phyloP scores from a whole-genome alignment of 2,329 filamentous ascomycete genomes.

The Penicillium sclerotigenum region DNA sequence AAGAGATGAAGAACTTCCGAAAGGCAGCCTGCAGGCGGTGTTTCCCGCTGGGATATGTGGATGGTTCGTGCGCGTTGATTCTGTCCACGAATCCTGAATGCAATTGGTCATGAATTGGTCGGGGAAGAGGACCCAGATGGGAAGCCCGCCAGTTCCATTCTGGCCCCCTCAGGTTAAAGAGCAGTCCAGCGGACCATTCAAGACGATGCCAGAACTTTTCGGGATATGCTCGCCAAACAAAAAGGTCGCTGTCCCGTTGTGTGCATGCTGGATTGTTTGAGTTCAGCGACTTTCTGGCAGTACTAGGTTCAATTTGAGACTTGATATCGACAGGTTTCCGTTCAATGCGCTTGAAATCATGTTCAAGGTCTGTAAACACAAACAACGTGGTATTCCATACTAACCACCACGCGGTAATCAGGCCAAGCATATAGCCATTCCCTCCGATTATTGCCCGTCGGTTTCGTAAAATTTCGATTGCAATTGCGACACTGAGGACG shows the following conservation, averaged over 20 bases:
- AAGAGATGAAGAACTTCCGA: slow-evolving; percentile 52
- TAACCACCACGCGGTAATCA: slow-evolving; percentile 54
- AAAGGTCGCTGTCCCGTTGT: slow-evolving; percentile 18
- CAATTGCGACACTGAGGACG: slow-evolving; percentile 42
- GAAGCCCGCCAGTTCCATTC: slow-evolving; percentile 59
- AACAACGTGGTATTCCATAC: slow-evolving; percentile 54
- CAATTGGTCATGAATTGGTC: slow-evolving; percentile 26
- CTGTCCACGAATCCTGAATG: slow-evolving; percentile 14
- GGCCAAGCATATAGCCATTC: slow-evolving; percentile 54
- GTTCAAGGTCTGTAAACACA: slow-evolving; percentile 55
- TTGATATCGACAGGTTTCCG: slow-evolving; percentile 18
- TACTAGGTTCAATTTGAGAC: background rate
- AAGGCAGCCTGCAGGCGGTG: slow-evolving; percentile 50
- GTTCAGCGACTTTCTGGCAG: background rate
- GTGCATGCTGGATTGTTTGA: background rate
- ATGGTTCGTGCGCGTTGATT: slow-evolving; percentile 15
- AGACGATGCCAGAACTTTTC: slow-evolving; percentile 50
- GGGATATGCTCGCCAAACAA: slow-evolving; percentile 57
- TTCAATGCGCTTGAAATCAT: slow-evolving; percentile 57
- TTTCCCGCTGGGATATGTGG: slow-evolving; percentile 41
- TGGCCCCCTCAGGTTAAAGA: slow-evolving; percentile 57
- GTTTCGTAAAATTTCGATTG: slow-evolving; percentile 44
- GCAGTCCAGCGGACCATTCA: slow-evolving; percentile 57
- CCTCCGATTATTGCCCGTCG: slow-evolving; percentile 51
- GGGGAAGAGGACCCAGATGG: slow-evolving; percentile 41